phyloP scores from a whole-genome alignment of 1,284 basidiomycete species.

The Marasmius sp. region DNA sequence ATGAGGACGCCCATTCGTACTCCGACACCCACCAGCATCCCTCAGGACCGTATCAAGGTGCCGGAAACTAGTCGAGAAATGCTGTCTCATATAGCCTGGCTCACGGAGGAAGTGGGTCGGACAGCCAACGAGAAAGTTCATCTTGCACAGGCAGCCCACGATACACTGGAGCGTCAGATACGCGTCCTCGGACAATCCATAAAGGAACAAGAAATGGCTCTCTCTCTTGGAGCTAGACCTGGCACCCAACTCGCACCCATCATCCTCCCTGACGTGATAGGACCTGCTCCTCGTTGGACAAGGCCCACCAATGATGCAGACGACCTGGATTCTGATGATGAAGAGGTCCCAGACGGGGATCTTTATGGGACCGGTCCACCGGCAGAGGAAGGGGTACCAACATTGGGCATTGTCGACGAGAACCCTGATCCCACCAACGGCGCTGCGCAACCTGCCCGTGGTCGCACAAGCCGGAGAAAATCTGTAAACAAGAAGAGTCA shows the following conservation, averaged over 20 bases:
- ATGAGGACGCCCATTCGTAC: conserved; percentile 4
- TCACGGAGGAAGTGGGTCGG: conserved; percentile 59
- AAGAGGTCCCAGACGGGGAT: conserved; percentile 14
- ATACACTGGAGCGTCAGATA: conserved; percentile 70
- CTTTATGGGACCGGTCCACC: neutral
- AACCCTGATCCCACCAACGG: neutral
- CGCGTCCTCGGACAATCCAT: conserved; percentile 74
- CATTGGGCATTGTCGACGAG: conserved; percentile 5
- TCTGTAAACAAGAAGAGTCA: neutral
- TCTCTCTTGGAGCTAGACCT: conserved; percentile 52
- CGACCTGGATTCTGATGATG: conserved; percentile 39
- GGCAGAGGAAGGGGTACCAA: conserved; percentile 12
- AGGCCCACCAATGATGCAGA: conserved; percentile 41
- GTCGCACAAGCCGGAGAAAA: neutral
- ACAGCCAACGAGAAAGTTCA: conserved; percentile 74
- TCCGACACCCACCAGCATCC: conserved; percentile 16
- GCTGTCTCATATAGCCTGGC: conserved; percentile 55
- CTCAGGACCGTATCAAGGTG: conserved; percentile 23
- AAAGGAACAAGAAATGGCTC: conserved; percentile 65
- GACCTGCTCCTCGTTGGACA: conserved; percentile 43
- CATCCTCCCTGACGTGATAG: conserved; percentile 57
- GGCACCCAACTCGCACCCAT: conserved; percentile 54
- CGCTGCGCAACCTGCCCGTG: conserved; percentile 11
- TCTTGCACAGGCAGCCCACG: conserved; percentile 65
- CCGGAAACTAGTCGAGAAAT: conserved; percentile 46